A percentile compares a stretch with the other conserved stretches of the same genome.
phyloP scores from a whole-genome alignment of 768 basidiomycete species.

The Chalciporus sphaerocephalus region DNA sequence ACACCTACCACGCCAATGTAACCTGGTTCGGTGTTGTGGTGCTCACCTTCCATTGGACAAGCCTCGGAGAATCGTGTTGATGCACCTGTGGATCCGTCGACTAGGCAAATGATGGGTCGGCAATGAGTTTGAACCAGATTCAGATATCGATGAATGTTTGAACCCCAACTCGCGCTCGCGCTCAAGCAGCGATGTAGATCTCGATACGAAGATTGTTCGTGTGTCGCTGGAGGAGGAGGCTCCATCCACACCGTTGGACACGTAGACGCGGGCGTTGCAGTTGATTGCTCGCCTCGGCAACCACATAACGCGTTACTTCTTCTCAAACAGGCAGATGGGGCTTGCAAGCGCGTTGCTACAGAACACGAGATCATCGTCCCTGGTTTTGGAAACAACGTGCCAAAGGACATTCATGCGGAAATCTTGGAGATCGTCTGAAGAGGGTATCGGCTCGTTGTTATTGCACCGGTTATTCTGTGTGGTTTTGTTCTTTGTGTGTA shows the following conservation, averaged over 20 bases:
- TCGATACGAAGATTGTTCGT: no score
- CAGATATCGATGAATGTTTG: no score
- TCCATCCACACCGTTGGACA: neutral
- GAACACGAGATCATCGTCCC: neutral
- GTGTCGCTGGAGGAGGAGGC: no score
- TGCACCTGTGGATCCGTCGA: neutral
- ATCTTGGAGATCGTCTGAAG: constrained; percentile 1
- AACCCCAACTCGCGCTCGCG: no score
- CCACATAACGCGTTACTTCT: neutral
- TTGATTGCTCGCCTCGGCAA: neutral
- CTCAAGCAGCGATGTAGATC: neutral
- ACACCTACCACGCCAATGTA: no score
- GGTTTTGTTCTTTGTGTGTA: no score
- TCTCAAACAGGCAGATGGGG: neutral
- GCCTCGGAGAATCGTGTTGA: neutral
- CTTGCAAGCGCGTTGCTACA: neutral
- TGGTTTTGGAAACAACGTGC: constrained; percentile 42
- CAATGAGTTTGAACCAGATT: no score
- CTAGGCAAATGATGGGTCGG: neutral
- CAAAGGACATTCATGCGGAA: constrained; percentile 64
- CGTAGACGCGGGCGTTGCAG: neutral
- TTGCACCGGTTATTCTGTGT: no score
- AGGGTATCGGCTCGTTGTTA: no score
- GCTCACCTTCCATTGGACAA: neutral
- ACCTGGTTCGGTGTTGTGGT: no score